phyloP scores from a whole-genome alignment of 1,139 yeast species.

The Lodderomyces theae region DNA sequence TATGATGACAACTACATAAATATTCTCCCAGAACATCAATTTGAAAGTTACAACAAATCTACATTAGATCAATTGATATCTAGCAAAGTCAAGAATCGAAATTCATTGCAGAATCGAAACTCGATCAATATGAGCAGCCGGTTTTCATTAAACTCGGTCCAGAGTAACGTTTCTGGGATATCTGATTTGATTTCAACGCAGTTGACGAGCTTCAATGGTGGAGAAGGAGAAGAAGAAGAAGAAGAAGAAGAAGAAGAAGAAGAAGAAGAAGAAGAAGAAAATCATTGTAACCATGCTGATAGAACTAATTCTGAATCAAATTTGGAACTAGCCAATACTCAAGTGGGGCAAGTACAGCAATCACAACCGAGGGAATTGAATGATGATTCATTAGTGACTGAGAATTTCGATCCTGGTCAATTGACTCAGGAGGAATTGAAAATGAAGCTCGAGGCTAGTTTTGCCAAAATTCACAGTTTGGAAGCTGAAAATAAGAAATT shows the following conservation, averaged over 20 bases:
- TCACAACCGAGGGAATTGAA: too few species aligned
- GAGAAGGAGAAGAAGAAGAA: too few species aligned
- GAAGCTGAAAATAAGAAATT: constrained; percentile 29
- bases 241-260: too few species aligned
- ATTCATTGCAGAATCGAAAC: constrained; percentile 8
- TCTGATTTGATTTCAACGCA: constrained; percentile 42
- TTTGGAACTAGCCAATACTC: neutral
- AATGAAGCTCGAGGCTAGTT: constrained; percentile 38
- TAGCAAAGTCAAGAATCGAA: constrained; percentile 1
- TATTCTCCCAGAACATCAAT: constrained; percentile 22
- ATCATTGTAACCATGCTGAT: too few species aligned
- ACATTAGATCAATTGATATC: constrained; percentile 30
- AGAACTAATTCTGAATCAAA: constrained; percentile 7
- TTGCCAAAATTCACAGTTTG: constrained; percentile 35
- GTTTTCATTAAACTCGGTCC: constrained; percentile 40
- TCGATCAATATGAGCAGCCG: constrained; percentile 21
- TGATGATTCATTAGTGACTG: neutral
- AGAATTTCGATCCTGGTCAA: constrained; percentile 1
- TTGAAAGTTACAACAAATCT: constrained; percentile 34
- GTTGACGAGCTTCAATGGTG: constrained; percentile 35
- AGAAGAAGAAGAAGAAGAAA: too few species aligned
- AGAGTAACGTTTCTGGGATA: constrained; percentile 42
- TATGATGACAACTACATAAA: constrained; percentile 32
- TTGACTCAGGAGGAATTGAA: constrained; percentile 36
- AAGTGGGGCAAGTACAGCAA: too few species aligned